These are phyloP conservation scores for Ceratocystiopsis minuta DNA, from an alignment of 2,329 filamentous ascomycete species.

Conservation along the genomic window DNA sequence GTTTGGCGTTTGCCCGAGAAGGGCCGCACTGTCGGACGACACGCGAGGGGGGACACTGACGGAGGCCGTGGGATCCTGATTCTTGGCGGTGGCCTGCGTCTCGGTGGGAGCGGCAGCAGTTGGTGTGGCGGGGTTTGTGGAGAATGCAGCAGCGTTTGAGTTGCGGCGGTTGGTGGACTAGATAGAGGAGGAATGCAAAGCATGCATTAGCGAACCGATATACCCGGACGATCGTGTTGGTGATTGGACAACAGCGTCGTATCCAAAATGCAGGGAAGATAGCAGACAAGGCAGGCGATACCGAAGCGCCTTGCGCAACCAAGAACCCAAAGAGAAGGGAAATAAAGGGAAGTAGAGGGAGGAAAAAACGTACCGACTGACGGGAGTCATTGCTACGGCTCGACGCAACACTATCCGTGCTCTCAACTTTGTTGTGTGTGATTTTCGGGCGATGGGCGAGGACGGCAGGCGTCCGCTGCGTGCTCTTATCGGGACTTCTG, in stretches of 20 bases:
- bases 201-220: slow-evolving; percentile 27
- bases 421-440: slow-evolving; percentile 31
- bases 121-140: slow-evolving; percentile 26
- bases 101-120: slow-evolving; percentile 16
- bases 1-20: no score
- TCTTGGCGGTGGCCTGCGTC: slow-evolving; percentile 21
- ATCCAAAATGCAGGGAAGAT: background rate
- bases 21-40: slow-evolving; percentile 21
- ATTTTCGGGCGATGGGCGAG: slow-evolving; percentile 9
- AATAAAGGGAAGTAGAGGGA: slow-evolving; percentile 1
- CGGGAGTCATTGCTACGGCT: slow-evolving; percentile 40
- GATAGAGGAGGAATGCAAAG: slow-evolving; percentile 12
- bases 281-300: slow-evolving; percentile 4
- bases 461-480: slow-evolving; percentile 17
- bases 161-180: slow-evolving; percentile 38
- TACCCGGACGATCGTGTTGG: background rate
- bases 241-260: slow-evolving; percentile 22
- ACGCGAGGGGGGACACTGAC: slow-evolving; percentile 42
- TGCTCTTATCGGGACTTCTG: slow-evolving; percentile 20
- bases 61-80: slow-evolving; percentile 34
- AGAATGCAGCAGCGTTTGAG: slow-evolving; percentile 23
- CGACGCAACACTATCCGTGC: slow-evolving; percentile 46
- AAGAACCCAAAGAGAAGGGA: slow-evolving; percentile 5
- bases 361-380: slow-evolving; percentile 41
- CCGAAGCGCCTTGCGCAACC: slow-evolving; percentile 1